Conservation (phyloP, 2,329 filamentous ascomycete genomes). For the Fusarium sp. region DNA sequence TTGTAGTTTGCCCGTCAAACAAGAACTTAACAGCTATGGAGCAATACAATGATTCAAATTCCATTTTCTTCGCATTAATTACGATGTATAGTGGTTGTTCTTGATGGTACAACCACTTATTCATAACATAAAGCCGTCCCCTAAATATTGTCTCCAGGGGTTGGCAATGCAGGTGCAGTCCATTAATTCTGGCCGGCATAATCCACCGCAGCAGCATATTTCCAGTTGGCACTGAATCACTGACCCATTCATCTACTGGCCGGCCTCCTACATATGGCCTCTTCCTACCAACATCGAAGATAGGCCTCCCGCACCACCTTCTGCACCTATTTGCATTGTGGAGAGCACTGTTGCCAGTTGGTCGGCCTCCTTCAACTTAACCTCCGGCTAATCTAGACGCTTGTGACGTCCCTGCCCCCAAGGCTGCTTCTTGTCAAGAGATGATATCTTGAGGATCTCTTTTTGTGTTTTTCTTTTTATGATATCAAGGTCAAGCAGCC, state of each 20-base stretch:
- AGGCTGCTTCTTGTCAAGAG: background rate
- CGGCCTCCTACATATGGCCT: conserved; percentile 4
- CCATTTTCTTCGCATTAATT: too few relatives aligned
- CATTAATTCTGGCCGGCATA: conserved; percentile 2
- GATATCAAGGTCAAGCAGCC: background rate
- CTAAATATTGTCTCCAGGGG: background rate
- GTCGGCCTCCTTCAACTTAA: conserved; percentile 15
- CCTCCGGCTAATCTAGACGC: conserved; percentile 4
- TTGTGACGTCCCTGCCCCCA: background rate
- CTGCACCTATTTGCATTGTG: conserved; percentile 4
- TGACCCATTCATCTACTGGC: background rate
- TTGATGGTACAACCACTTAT: too few relatives aligned
- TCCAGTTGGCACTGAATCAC: conserved; percentile 30
- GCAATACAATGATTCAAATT: too few relatives aligned
- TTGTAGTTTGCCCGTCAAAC: too few relatives aligned
- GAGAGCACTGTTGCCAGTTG: background rate
- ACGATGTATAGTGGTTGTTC: too few relatives aligned
- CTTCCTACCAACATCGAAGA: background rate
- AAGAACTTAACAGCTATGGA: too few relatives aligned
- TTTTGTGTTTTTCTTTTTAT: background rate
- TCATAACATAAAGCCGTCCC: too few relatives aligned
- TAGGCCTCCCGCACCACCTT: background rate
- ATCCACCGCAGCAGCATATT: background rate
- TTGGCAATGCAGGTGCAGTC: background rate
- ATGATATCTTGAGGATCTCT: background rate